Evolutionary conservation across 805 yeast species (phyloP), one percentile per base, ranked within the genome.

Genomic region (Saccharomycopsis sp.): DNA sequence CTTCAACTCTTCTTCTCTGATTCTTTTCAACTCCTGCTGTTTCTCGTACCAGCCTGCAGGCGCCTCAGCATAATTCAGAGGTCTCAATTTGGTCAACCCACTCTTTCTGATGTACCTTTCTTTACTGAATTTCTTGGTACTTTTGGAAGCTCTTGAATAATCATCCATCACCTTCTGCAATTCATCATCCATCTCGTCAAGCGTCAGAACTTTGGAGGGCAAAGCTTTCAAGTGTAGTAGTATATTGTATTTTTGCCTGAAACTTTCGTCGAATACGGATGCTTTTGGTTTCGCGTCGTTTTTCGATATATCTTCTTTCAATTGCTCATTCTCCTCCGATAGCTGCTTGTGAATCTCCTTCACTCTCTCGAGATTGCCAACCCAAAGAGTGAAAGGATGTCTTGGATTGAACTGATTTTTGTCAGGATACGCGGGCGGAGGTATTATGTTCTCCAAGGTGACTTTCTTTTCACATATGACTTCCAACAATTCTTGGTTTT

Each of bases 401-500:
- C 23, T 34, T 12, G 42, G 26, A 4, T 25, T 32, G 12, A 21
- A 36, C 10, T 27, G 20, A 5, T 34, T 19, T 2, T 42, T 29
- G 27, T 39, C 40, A 3, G 59, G 46, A 36, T 50, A 55, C 3
- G 57, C 51, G 22, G 36, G 37, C 3, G 77, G 75, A 5, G 68
- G 66, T 7, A 61, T 52, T n/a, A 72, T 65, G 36, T 58, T 63
- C n/a, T 65, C 57, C 1, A 63, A 51, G 45, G 67, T 75, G n/a
- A 70, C 51, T 49, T 64, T 63, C 48, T 68, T 69, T 39, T 68
- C 65, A 2, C 68, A 60, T 20, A 70, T 61, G 43, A 64, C 67
- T 43, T 72, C 77, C 47, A 72, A 52, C 31, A 63, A 60, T 40
- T 71, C 76, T 34, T 70, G 77, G 50, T 71, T 72, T 32, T 61